These are phyloP conservation scores for Choanephora cucurbitarum DNA, from an alignment of 371 early-diverging fungal genomes.

Conservation along the genomic window DNA sequence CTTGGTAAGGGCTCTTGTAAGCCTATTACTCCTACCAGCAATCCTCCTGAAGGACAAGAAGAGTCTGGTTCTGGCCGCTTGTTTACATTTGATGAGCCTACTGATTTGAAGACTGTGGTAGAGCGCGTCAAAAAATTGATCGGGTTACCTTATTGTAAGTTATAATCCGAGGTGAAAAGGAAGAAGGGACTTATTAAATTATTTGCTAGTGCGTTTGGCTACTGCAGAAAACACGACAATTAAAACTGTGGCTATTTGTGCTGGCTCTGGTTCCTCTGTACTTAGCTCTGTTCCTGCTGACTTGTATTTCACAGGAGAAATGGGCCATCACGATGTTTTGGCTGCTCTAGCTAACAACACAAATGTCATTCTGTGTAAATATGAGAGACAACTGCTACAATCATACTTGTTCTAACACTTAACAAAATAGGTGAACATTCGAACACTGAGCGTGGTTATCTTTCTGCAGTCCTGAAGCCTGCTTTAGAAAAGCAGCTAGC, in stretches of 20 bases:
- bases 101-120: conserved; percentile 57
- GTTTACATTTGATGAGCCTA: conserved; percentile 64
- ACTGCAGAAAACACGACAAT: conserved; percentile 58
- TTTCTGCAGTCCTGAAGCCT: conserved; percentile 69
- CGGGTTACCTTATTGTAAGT: conserved; percentile 62
- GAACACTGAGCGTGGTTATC: conserved; percentile 94
- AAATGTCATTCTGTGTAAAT: conserved; percentile 85
- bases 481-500: conserved; percentile 60
- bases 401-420: neutral
- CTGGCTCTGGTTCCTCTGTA: conserved; percentile 85
- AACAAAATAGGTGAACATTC: conserved; percentile 74
- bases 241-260: conserved; percentile 88
- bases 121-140: conserved; percentile 66
- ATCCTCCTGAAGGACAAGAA: conserved; percentile 67
- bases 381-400: neutral
- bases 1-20: conserved; percentile 55
- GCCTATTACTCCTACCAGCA: conserved; percentile 57
- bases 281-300: conserved; percentile 59
- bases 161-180: no score
- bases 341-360: conserved; percentile 73
- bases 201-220: conserved; percentile 71
- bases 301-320: conserved; percentile 93
- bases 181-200: neutral
- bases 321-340: conserved; percentile 92
- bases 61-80: conserved; percentile 77